A percentile compares a stretch with the other conserved stretches of the same genome.
Evolutionary conservation across 148 eudicot genomes (phyloP).

Genomic region (Cornus florida): DNA sequence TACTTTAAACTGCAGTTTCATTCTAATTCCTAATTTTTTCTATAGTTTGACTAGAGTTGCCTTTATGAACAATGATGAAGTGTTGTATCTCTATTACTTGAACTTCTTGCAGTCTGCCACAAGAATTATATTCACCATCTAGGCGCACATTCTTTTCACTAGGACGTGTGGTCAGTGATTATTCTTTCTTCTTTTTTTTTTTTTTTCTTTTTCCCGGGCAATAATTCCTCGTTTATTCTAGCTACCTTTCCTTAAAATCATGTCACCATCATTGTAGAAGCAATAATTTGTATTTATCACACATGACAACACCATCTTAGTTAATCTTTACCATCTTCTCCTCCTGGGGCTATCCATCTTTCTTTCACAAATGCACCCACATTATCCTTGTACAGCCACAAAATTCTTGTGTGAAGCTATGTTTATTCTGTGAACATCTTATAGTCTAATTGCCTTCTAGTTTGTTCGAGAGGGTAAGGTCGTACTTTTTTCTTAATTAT

Average conservation of each 20-base stretch:
- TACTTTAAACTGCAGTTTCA: not conserved
- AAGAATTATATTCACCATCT: not conserved
- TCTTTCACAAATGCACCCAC: not conserved
- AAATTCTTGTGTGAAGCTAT: too few relatives aligned
- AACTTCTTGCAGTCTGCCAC: not conserved
- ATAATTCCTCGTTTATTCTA: too few relatives aligned
- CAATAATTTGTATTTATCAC: not conserved
- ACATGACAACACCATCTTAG: not conserved
- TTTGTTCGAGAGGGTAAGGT: too few relatives aligned
- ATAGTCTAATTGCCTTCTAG: too few relatives aligned
- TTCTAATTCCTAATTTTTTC: not conserved
- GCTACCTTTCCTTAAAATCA: too few relatives aligned
- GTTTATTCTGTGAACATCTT: too few relatives aligned
- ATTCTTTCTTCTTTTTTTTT: too few relatives aligned
- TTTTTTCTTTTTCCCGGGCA: too few relatives aligned
- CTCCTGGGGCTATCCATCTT: not conserved
- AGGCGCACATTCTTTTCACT: not conserved
- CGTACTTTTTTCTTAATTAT: not conserved
- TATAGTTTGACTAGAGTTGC: too few relatives aligned
- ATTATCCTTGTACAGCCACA: too few relatives aligned
- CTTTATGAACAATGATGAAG: not conserved
- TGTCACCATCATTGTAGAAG: not conserved
- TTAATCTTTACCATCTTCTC: not conserved
- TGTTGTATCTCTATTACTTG: not conserved
- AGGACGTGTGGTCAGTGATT: constrained; percentile 10